Base-by-base conservation (phyloP, 257 asterid species). In the Dorcoceras hygrometricum region DNA sequence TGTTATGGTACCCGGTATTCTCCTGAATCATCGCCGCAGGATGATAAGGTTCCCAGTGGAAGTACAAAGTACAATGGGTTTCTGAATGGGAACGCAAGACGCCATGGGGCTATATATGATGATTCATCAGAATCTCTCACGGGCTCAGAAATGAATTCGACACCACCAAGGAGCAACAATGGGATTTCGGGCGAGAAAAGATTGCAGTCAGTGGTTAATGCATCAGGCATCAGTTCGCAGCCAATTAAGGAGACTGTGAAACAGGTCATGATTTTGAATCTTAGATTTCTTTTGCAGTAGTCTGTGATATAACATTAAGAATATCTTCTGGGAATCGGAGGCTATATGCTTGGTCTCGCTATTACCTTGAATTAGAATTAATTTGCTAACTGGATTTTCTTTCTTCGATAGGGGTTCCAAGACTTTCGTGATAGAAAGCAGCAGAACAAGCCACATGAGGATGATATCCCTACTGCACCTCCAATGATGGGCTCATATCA, bases 401-500 rank as follows among this genome's bases (percentile, higher is more conserved):
- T 36, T 23, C 62, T 10, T 65, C 53, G 34, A 23, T 46, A 22
- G 27, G 73, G 66, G 28, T 77, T 59, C 65, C 82, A 78, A 81
- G 86, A 60, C 36, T 67, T 57, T 29, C 53, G 60, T 18, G 54
- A 60, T 57, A 64, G 57, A 23, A 62, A 73, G 20, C 9, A 58
- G 81, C 75, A 72, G 78, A 78, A 48, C 18, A 62, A 78, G 39
- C 59, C 71, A 20, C 27, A 48, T 20, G 79, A 79, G 28, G 75
- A 75, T n/a, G 87, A 73, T 71, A 68, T 59, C 69, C 96, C 98
- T 12, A 89, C 96, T 80, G 98, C 97, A 34, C 96, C 97, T 3
- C 98, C 96, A 0, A 26, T 92, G 65, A 57, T 65, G 58, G 75
- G 76, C 34, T 74, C 84, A 24, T 65, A 63, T 59, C 65, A 63